phyloP scores from a whole-genome alignment of 2,329 filamentous ascomycete genomes.

The Zymoseptoria passerinii region DNA sequence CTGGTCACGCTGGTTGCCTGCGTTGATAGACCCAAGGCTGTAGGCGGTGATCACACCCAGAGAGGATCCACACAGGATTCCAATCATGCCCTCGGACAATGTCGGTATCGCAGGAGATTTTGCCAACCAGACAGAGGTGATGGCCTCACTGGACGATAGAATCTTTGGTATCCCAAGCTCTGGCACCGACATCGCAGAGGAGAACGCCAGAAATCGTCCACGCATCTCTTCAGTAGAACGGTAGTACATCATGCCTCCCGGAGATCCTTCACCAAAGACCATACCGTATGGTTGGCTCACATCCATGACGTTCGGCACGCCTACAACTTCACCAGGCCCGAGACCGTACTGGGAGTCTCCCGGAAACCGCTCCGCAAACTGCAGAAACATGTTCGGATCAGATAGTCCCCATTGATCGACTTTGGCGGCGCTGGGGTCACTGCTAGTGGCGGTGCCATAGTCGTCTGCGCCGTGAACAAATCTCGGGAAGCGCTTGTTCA shows the following conservation, averaged over 20 bases:
- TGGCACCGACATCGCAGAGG: slow-evolving; percentile 52
- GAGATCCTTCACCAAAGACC: slow-evolving; percentile 77
- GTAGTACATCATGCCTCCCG: slow-evolving; percentile 72
- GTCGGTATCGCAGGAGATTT: slow-evolving; percentile 66
- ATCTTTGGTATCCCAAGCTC: slow-evolving; percentile 69
- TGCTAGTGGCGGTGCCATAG: slow-evolving; percentile 67
- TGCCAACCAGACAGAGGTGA: slow-evolving; percentile 81
- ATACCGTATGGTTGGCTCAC: slow-evolving; percentile 79
- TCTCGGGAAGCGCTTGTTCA: slow-evolving; percentile 61
- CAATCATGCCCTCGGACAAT: slow-evolving; percentile 67
- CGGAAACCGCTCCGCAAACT: slow-evolving; percentile 69
- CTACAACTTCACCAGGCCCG: slow-evolving; percentile 66
- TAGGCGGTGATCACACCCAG: slow-evolving; percentile 76
- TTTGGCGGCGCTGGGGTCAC: slow-evolving; percentile 69
- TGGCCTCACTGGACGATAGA: slow-evolving; percentile 58
- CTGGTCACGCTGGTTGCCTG: slow-evolving; percentile 50
- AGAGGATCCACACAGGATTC: slow-evolving; percentile 76
- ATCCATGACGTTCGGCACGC: slow-evolving; percentile 79
- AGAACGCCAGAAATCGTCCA: slow-evolving; percentile 63
- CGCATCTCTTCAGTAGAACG: slow-evolving; percentile 65
- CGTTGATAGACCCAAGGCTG: slow-evolving; percentile 48
- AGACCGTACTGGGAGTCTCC: slow-evolving; percentile 68
- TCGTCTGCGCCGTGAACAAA: slow-evolving; percentile 80
- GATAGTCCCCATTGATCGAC: slow-evolving; percentile 74
- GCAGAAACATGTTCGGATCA: slow-evolving; percentile 65